Base-by-base conservation (phyloP, 305 asterid genomes). In the Stenogyne calaminthoides region DNA sequence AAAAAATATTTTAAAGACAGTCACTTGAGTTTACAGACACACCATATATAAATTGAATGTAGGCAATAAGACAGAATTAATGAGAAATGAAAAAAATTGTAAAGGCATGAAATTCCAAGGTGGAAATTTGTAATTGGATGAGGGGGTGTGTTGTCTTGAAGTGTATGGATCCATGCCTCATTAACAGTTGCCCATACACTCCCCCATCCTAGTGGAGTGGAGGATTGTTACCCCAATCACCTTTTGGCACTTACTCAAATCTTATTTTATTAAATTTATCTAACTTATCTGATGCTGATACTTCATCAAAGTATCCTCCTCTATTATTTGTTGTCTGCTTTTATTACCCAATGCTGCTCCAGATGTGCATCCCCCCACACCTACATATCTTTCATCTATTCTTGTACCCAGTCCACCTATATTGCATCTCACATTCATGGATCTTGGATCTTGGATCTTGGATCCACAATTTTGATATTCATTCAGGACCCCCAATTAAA, bases 161-260 rank as follows among this genome's bases (percentile, higher is more conserved):
- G 83, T 82, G 81, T 76, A 55, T 47, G 1, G 4, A 82, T 88
- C 91, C 88, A 90, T 80, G 83, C 84, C 86, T 66, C 65, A 58
- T 34, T 32, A 67, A 68, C 68, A 75, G 72, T 75, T 81, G 72
- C 71, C 84, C 83, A 73, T 77, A 70, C 84, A 77, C 65, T 84
- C 72, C 80, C 84, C 87, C 86, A 83, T 76, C 81, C 84, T 56
- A 76, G 67, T 61, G 77, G 86, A 75, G 65, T 60, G 79, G 88
- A 54, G 60, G 56, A 70, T 75, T 76, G 63, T 78, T 78, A 71
- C 71, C 57, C 29, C 73, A 42, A 54, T 29, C 46, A 22, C 25
- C 44, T 14, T 55, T 40, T 57, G 16, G 8, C 52, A 37, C 46
- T 46, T 67, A 51, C 57, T 42, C 40, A 42, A 59, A 10, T 4